A percentile compares a stretch with the other conserved stretches of the same genome.
Conservation (phyloP, 1,139 yeast species). For the Lodderomyces parapsilosis region DNA sequence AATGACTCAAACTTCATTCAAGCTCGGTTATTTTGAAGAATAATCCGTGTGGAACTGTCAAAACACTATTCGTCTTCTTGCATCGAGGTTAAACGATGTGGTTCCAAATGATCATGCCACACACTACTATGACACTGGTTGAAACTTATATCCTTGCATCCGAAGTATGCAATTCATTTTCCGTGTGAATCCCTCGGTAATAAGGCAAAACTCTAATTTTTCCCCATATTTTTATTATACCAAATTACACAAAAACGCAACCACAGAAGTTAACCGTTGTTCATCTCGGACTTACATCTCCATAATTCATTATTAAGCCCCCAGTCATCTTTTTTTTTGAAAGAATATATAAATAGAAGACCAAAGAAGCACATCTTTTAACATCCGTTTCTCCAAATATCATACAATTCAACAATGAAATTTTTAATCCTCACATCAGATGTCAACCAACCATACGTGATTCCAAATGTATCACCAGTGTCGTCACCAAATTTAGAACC, state of each 20-base stretch:
- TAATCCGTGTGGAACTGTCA: too few relatives aligned
- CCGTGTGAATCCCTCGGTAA: neutral
- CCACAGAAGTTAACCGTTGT: neutral
- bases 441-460: conserved; percentile 59
- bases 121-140: neutral
- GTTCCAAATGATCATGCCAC: neutral
- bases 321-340: conserved; percentile 2
- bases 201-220: neutral
- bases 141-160: neutral
- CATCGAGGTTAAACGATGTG: too few relatives aligned
- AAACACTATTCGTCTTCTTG: too few relatives aligned
- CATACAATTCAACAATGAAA: conserved; percentile 5
- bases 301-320: neutral
- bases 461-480: conserved; percentile 62
- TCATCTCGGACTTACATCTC: conserved; percentile 2
- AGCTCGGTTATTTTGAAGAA: neutral
- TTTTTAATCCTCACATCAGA: conserved; percentile 50
- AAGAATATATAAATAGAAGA: conserved; percentile 1
- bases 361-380: neutral
- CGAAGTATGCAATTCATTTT: neutral
- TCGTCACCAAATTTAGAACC: conserved; percentile 37
- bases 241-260: neutral
- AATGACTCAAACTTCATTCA: neutral
- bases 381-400: neutral
- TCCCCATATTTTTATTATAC: neutral